Conservation (phyloP, 139 green algal species). For the Edaphochlamys debaryana region DNA sequence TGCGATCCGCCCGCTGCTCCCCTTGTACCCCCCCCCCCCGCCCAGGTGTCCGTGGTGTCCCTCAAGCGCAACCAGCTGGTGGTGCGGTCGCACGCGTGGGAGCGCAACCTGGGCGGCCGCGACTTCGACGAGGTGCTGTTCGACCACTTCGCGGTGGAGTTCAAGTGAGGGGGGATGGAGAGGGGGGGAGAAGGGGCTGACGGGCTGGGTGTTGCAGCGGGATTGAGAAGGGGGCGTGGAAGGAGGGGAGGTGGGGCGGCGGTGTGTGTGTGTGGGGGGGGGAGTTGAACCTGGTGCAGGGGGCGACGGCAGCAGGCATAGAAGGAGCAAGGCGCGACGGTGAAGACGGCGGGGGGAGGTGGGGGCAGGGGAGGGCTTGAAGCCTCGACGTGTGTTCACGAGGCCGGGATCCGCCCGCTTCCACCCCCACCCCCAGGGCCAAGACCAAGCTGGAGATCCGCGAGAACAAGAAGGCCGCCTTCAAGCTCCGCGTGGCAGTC, state of each 20-base stretch:
- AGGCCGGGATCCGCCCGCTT: too few relatives aligned
- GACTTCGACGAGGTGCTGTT: slow-evolving; percentile 79
- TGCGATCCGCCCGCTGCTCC: too few relatives aligned
- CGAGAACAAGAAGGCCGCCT: slow-evolving; percentile 81
- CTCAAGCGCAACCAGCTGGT: slow-evolving; percentile 91
- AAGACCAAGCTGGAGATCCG: slow-evolving; percentile 91
- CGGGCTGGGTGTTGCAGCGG: too few relatives aligned
- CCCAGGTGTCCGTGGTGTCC: slow-evolving; percentile 90
- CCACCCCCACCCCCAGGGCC: too few relatives aligned
- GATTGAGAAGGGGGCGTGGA: neutral
- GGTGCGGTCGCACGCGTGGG: slow-evolving; percentile 91
- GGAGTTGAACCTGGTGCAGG: neutral
- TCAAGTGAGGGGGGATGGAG: slow-evolving; percentile 64
- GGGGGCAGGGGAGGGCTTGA: too few relatives aligned
- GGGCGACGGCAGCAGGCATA: too few relatives aligned
- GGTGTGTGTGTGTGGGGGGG: too few relatives aligned
- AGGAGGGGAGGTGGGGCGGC: too few relatives aligned
- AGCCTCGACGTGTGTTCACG: too few relatives aligned
- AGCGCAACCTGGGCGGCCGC: slow-evolving; percentile 86
- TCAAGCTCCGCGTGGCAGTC: slow-evolving; percentile 85
- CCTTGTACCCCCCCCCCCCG: too few relatives aligned
- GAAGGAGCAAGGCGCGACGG: too few relatives aligned
- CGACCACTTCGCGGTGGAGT: slow-evolving; percentile 92
- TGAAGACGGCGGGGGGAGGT: too few relatives aligned
- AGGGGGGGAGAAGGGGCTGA: neutral